Base-by-base conservation (phyloP, 108 stramenopile species). In the Cyclotella baltica region DNA sequence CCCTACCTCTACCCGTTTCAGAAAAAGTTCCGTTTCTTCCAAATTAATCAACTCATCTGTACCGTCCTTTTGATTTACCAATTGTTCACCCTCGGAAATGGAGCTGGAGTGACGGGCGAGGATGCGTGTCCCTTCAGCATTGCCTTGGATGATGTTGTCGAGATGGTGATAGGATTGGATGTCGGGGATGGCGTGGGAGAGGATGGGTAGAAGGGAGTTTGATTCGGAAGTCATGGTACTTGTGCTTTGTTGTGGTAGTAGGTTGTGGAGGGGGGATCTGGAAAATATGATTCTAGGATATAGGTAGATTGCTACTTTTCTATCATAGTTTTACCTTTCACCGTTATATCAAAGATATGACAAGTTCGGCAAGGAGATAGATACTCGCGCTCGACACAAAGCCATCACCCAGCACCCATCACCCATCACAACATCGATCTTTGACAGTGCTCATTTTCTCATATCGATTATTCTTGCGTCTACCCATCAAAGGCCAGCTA, bases 81-180 rank as follows among this genome's bases (percentile, higher is more conserved):
- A 8, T 3, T 30, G 10, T 18, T 43, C 34, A 8, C 23, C 70
- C 29, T 72, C 63, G 6, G 76, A 77, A 0, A 77, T 10, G 11
- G 69, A 38, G 47, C 76, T 77, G 33, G 76, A 70, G 43, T 77
- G 68, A 34, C 76, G 57, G 3, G 76, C 67, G 20, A 77, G 34
- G n/a, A 77, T 76, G 4, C 76, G 61, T 18, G 75, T 70, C 0
- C 78, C 78, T 36, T 79, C 78, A n/a, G 78, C 78, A 48, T 79
- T 79, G 40, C 72, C 78, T 61, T 79, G 78, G 36, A 62, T 33
- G 16, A 77, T 58, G 25, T 31, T 35, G 31, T 77, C 76, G 1
- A 53, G 27, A 31, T 56, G 76, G 5, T 28, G 37, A 33, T 77
- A 77, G 9, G 76, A 77, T 40, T 59, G 43, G 18, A 70, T 36